phyloP scores from a whole-genome alignment of 169 alveolate genomes.

The Plasmodium vivax region DNA sequence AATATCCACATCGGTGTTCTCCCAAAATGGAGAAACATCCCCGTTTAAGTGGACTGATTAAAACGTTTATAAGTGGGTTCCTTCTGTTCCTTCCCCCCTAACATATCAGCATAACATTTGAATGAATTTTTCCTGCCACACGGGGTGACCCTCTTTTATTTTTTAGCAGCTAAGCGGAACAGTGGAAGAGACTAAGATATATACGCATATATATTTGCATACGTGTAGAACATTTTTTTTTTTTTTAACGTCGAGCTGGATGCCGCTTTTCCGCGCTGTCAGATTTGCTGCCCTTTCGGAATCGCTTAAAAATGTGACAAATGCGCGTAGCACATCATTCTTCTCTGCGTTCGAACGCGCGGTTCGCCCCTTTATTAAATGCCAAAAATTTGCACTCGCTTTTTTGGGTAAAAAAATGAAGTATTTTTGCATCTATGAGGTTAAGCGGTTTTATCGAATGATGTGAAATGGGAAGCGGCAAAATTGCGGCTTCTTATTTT shows the following conservation, averaged over 20 bases:
- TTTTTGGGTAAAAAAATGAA: not conserved
- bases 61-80: not conserved
- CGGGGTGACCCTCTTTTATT: not conserved
- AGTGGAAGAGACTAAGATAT: not conserved
- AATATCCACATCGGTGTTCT: not conserved
- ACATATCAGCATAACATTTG: not conserved
- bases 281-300: not conserved
- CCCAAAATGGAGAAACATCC: not conserved
- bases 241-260: not conserved
- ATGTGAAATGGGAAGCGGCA: not conserved
- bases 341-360: not conserved
- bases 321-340: not conserved
- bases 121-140: not conserved
- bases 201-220: not conserved
- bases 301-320: not conserved
- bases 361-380: conserved; percentile 26
- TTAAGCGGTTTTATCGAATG: not conserved
- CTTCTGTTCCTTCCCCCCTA: not conserved
- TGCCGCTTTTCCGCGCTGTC: not conserved
- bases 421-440: not conserved
- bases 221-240: not conserved
- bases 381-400: conserved; percentile 4
- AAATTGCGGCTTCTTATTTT: not conserved
- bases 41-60: not conserved
- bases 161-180: not conserved